Base-by-base conservation (phyloP, 78 protist species). In the Pelomyxa schiedti region DNA sequence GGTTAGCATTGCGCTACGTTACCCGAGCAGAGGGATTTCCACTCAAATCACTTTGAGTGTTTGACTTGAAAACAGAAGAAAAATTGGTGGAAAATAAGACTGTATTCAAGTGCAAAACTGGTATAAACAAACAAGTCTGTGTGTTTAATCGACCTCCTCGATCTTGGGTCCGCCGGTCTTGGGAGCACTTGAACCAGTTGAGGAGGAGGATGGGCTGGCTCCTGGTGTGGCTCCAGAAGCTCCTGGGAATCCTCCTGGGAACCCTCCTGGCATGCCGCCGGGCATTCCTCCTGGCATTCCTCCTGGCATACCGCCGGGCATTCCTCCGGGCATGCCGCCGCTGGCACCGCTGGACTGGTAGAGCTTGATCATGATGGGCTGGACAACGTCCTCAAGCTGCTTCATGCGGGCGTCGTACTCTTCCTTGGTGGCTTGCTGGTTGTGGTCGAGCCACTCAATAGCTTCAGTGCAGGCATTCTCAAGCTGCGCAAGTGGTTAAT, bases 291-390 rank as follows among this genome's bases (percentile, higher is more conserved):
- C 81, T 16, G 81, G 86, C 52, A 43, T 69, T 47, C 89, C 89
- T 39, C 93, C 87, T 39, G 89, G 83, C 77, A 78, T 41, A 64
- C 84, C 88, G 63, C 89, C 94, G 67, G 88, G 87, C 76, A 63
- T 66, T 40, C 87, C 93, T 52, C 76, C 81, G 24, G 81, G 86
- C 52, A 43, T 69, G 1, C 86, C 86, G 5, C 79, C 85, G 69
- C 74, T 79, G 22, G 69, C 86, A 75, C 26, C 80, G 74, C 71
- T 86, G 22, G 35, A 67, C 76, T 77, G 87, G 88, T 93, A 90
- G 39, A 92, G 42, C 78, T 90, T 86, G 41, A 75, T 67, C 86
- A 94, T 92, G 89, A 95, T 89, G 67, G 98, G 98, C 69, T 74
- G 75, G 85, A 76, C 76, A 24, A 86, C 71, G n/a, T 65, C 78